These are phyloP conservation scores for Magnaporthiopsis rhizophila DNA, from an alignment of 2,329 filamentous ascomycete species.

Conservation along the genomic window DNA sequence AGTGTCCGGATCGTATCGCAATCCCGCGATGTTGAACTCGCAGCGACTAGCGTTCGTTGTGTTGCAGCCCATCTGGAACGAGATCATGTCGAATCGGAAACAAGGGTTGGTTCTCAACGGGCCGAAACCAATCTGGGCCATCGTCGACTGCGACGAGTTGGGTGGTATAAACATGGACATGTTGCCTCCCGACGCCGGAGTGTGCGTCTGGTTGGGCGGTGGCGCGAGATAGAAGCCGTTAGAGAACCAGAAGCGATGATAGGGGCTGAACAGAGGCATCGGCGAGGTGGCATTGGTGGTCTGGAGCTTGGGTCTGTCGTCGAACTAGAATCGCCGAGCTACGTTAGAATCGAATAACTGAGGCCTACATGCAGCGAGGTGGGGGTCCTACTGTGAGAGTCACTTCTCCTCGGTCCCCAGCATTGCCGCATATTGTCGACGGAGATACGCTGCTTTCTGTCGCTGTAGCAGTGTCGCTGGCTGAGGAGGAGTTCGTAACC, in stretches of 20 bases:
- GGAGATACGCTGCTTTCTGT: background rate
- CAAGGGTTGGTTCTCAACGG: slow-evolving; percentile 15
- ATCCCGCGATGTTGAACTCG: slow-evolving; percentile 28
- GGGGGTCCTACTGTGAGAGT: slow-evolving; percentile 12
- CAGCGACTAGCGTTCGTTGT: slow-evolving; percentile 22
- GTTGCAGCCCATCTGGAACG: slow-evolving; percentile 30
- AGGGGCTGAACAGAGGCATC: slow-evolving; percentile 14
- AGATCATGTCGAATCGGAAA: slow-evolving; percentile 28
- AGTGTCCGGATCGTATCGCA: slow-evolving; percentile 11
- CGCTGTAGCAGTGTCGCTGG: background rate
- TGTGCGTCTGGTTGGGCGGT: slow-evolving; percentile 14
- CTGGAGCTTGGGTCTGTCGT: slow-evolving; percentile 11
- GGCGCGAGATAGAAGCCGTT: slow-evolving; percentile 24
- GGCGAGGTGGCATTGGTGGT: slow-evolving; percentile 5
- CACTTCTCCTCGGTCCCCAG: slow-evolving; percentile 8
- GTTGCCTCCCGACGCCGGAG: slow-evolving; percentile 16
- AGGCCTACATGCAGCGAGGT: slow-evolving; percentile 2
- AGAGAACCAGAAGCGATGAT: slow-evolving; percentile 25
- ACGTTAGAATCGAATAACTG: background rate
- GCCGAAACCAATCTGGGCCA: slow-evolving; percentile 19
- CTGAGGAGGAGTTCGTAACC: slow-evolving; percentile 1
- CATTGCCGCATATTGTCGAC: slow-evolving; percentile 10
- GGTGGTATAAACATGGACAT: slow-evolving; percentile 11
- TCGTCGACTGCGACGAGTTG: slow-evolving; percentile 11
- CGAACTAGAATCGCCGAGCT: slow-evolving; percentile 13